Conservation (phyloP, 257 asterid genomes). For the Ehretia macrophylla region DNA sequence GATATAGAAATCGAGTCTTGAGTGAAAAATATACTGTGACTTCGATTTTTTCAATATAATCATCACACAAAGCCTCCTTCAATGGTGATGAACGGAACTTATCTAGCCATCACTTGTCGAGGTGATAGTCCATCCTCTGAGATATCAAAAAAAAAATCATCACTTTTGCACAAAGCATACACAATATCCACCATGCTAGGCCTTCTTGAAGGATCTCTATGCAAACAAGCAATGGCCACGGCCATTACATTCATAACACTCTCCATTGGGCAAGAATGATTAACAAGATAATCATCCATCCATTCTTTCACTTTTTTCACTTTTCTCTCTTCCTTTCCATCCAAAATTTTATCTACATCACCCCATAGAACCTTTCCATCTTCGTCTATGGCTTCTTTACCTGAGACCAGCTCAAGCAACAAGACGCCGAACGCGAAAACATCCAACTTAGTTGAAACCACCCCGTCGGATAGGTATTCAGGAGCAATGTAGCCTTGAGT, state of each 20-base stretch:
- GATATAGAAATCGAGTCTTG: too few relatives aligned
- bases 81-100: not conserved
- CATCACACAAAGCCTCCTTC: too few relatives aligned
- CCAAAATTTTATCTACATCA: conserved; percentile 31
- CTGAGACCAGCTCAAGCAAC: conserved; percentile 72
- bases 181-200: conserved; percentile 94
- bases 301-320: conserved; percentile 49
- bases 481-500: conserved; percentile 92
- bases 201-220: conserved; percentile 67
- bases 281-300: conserved; percentile 52
- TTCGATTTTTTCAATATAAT: too few relatives aligned
- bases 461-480: conserved; percentile 69
- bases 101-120: conserved; percentile 58
- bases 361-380: conserved; percentile 70
- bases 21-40: too few relatives aligned
- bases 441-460: conserved; percentile 83
- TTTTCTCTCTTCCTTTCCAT: conserved; percentile 47
- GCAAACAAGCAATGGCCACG: conserved; percentile 65
- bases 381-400: conserved; percentile 57
- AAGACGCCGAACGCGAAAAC: conserved; percentile 88
- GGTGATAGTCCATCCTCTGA: conserved; percentile 76
- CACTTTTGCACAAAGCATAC: conserved; percentile 82
- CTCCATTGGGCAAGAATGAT: conserved; percentile 46
- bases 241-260: conserved; percentile 57
- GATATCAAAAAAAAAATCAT: conserved; percentile 58